Percentiles rank a stretch among this genome's conserved stretches.
Conservation (phyloP, 371 early-diverging fungal genomes). For the Lichtheimia hyalospora region DNA sequence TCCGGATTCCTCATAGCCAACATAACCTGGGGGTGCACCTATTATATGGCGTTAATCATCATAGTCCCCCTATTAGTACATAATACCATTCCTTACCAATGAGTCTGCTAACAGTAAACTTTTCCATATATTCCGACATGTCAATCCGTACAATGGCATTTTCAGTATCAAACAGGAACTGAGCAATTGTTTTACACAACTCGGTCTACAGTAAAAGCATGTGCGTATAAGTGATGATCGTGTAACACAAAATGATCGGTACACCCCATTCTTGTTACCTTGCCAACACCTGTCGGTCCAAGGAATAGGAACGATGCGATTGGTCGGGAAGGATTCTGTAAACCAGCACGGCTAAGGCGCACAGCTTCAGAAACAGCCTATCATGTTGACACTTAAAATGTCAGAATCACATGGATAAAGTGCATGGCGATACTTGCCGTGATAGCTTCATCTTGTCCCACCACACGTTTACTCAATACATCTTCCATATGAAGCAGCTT, state of each 20-base stretch:
- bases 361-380: constrained; percentile 84
- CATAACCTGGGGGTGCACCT: constrained; percentile 90
- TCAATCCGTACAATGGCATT: constrained; percentile 87
- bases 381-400: neutral
- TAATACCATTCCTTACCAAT: neutral
- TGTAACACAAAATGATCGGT: neutral
- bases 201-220: constrained; percentile 56
- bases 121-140: constrained; percentile 92
- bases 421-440: constrained; percentile 12
- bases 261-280: constrained; percentile 26
- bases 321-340: constrained; percentile 70
- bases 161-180: constrained; percentile 88
- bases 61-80: neutral
- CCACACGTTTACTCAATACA: constrained; percentile 70
- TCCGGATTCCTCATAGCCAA: constrained; percentile 90
- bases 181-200: constrained; percentile 87
- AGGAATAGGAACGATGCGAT: constrained; percentile 91
- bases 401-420: neutral
- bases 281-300: constrained; percentile 92
- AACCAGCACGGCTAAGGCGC: constrained; percentile 68
- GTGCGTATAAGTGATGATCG: too few relatives aligned
- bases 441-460: constrained; percentile 85
- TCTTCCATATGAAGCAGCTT: constrained; percentile 79
- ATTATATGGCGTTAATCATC: constrained; percentile 70
- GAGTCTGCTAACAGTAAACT: constrained; percentile 13